These are phyloP conservation scores for Penicillium simplicissimum DNA, from an alignment of 495 filamentous ascomycete genomes.

Conservation along the genomic window DNA sequence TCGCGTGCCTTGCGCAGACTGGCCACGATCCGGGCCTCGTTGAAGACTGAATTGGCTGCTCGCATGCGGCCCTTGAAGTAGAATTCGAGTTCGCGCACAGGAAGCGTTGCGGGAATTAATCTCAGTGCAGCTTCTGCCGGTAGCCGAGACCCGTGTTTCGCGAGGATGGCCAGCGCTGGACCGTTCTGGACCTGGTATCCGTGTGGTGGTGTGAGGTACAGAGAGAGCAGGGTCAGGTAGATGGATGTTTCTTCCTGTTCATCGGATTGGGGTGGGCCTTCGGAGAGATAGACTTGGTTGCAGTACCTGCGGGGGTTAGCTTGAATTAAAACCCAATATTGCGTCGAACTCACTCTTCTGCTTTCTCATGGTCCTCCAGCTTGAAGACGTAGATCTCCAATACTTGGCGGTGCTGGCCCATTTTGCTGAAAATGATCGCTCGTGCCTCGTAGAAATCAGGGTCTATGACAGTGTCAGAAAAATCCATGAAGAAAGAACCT, in stretches of 20 bases:
- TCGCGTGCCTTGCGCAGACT: constrained; percentile 72
- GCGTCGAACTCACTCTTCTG: constrained; percentile 69
- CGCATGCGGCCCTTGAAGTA: constrained; percentile 94
- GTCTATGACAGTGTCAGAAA: constrained; percentile 48
- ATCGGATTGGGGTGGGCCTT: constrained; percentile 31
- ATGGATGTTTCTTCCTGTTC: constrained; percentile 69
- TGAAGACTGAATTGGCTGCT: constrained; percentile 75
- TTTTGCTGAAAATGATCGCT: constrained; percentile 89
- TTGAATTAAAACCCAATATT: too few species aligned
- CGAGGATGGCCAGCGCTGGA: constrained; percentile 83
- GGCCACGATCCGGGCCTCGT: constrained; percentile 74
- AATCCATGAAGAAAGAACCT: too few species aligned
- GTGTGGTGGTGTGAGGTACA: constrained; percentile 83
- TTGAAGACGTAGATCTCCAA: constrained; percentile 97
- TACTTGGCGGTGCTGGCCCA: constrained; percentile 93
- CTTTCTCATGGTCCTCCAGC: constrained; percentile 79
- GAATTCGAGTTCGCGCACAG: constrained; percentile 76
- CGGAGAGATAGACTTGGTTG: constrained; percentile 72
- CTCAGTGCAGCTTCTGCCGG: constrained; percentile 81
- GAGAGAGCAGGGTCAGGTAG: constrained; percentile 84
- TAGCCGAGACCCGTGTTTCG: constrained; percentile 86
- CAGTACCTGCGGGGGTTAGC: constrained; percentile 70
- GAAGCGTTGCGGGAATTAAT: constrained; percentile 78
- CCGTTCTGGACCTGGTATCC: constrained; percentile 71
- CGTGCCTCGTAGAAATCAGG: constrained; percentile 85